phyloP scores from a whole-genome alignment of 139 green algal genomes.

The Eudorina sp. region DNA sequence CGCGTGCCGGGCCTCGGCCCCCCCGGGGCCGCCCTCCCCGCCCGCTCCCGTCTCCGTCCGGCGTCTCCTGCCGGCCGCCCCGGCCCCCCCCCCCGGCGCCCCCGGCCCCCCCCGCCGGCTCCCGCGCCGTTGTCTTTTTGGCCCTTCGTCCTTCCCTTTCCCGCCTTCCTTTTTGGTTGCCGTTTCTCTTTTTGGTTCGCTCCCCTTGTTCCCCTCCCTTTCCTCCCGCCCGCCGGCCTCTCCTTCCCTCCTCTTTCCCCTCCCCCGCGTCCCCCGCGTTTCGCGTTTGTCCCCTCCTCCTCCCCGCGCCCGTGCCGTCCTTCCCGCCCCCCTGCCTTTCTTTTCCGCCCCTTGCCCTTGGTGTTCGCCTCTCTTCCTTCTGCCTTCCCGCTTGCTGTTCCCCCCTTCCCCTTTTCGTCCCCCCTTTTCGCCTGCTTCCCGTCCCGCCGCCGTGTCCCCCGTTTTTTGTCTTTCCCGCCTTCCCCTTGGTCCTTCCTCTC shows the following conservation, averaged over 20 bases:
- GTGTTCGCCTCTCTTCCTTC: neutral
- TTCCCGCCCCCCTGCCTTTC: no score
- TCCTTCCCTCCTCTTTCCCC: neutral
- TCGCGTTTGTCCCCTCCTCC: neutral
- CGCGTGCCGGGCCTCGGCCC: neutral
- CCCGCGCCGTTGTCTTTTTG: neutral
- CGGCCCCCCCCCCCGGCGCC: no score
- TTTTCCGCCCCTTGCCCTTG: neutral
- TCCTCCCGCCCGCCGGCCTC: neutral
- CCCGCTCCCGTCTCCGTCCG: neutral
- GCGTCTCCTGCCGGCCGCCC: neutral
- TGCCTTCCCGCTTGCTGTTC: neutral
- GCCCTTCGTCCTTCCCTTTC: neutral
- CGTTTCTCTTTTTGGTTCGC: neutral
- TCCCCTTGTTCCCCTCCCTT: neutral
- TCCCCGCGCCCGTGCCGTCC: no score
- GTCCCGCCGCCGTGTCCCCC: neutral
- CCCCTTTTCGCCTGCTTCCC: neutral
- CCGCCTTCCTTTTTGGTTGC: no score
- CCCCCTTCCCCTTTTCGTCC: neutral
- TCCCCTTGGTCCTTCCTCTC: neutral
- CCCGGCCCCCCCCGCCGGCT: neutral
- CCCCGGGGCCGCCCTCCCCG: neutral
- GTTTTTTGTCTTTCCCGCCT: neutral
- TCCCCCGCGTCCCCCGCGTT: neutral